phyloP scores from a whole-genome alignment of 2,329 filamentous ascomycete genomes.

The Fusarium proliferatum region DNA sequence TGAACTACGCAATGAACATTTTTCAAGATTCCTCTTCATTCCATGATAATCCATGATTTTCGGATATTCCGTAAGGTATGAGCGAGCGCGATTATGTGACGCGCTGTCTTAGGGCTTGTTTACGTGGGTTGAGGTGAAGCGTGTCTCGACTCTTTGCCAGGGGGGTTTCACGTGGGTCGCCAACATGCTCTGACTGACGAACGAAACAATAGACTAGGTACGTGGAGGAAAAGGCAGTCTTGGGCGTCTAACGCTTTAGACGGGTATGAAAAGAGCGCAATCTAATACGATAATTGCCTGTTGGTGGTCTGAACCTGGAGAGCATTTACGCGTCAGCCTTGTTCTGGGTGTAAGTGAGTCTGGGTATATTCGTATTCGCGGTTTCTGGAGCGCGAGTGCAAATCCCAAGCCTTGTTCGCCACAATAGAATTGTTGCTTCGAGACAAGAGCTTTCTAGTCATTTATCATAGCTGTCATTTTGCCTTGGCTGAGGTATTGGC shows the following conservation, averaged over 20 bases:
- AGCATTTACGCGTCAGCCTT: slow-evolving; percentile 11
- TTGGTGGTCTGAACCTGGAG: slow-evolving; percentile 1
- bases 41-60: background rate
- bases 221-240: background rate
- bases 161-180: slow-evolving; percentile 39
- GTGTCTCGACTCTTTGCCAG: slow-evolving; percentile 39
- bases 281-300: background rate
- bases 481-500: slow-evolving; percentile 24
- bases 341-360: slow-evolving; percentile 27
- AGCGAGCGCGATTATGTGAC: slow-evolving; percentile 18
- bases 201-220: background rate
- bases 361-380: background rate
- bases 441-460: background rate
- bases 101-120: slow-evolving; percentile 43
- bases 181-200: background rate
- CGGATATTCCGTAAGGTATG: background rate
- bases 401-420: background rate
- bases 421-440: background rate
- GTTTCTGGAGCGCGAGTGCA: background rate
- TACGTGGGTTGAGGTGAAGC: slow-evolving; percentile 35
- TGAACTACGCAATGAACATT: slow-evolving; percentile 21
- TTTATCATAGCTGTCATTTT: background rate
- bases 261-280: background rate
- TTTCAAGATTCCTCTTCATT: background rate
- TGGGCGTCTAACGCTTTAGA: background rate